Percentiles rank a stretch among this genome's conserved stretches.
phyloP scores from a whole-genome alignment of 148 eudicot genomes.

The Camellia granthamiana region DNA sequence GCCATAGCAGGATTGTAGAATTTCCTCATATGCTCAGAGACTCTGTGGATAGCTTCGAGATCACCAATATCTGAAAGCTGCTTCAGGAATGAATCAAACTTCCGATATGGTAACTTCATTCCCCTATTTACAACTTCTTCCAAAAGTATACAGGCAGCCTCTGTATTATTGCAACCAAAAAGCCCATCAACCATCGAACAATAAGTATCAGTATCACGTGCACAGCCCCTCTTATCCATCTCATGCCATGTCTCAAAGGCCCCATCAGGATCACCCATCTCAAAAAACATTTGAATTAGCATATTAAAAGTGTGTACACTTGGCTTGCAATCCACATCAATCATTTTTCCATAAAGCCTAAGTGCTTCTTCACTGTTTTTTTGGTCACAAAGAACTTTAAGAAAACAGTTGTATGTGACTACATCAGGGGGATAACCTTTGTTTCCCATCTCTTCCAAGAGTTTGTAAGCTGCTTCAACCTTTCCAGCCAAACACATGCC shows the following conservation, averaged over 20 bases:
- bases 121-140: constrained; percentile 62
- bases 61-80: constrained; percentile 72
- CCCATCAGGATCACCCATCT: constrained; percentile 60
- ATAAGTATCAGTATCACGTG: constrained; percentile 58
- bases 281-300: constrained; percentile 74
- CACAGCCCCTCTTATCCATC: constrained; percentile 66
- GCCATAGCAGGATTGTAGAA: constrained; percentile 91
- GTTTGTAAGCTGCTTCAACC: constrained; percentile 62
- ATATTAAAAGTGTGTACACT: constrained; percentile 90
- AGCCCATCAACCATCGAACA: constrained; percentile 93
- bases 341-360: constrained; percentile 60
- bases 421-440: constrained; percentile 95
- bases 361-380: constrained; percentile 63
- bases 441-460: constrained; percentile 77
- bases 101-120: constrained; percentile 69
- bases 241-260: constrained; percentile 82
- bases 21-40: constrained; percentile 83
- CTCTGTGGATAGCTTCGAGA: constrained; percentile 64
- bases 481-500: constrained; percentile 79
- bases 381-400: constrained; percentile 85
- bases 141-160: constrained; percentile 65
- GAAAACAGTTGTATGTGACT: constrained; percentile 89
- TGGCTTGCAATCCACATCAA: constrained; percentile 59
- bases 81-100: constrained; percentile 66
- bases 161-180: constrained; percentile 44